Base-by-base conservation (phyloP, 2,329 filamentous ascomycete species). In the Periglandula ipomoeae region DNA sequence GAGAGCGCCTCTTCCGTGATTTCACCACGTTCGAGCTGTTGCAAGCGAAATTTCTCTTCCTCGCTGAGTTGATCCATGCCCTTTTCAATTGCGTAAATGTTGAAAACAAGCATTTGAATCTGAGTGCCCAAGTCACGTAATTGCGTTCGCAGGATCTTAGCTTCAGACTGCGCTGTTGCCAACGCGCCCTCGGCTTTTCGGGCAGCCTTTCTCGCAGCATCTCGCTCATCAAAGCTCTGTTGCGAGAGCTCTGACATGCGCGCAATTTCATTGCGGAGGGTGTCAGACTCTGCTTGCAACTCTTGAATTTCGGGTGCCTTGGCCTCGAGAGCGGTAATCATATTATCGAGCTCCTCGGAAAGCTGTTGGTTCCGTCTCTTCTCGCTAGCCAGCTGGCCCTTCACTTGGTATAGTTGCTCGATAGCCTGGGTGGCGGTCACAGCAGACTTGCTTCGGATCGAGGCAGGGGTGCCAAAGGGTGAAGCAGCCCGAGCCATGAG, bases 281-380 rank as follows among this genome's bases (percentile, higher is more conserved):
- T 82, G 47, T 88, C 83, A 53, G 90, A 84, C 58, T 97, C 90
- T 13, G 81, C 77, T 43, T 87, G 83, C 17, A 95, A 72, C 56
- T 97, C 90, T 53, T 95, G 84, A 26, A 96, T 80, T 60, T 96
- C 89, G 0, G 93, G 93, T 23, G 85, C 83, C 63, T 87, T 90
- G 22, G 84, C 84, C 64, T 98, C 90, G 34, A 97, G 70, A 50
- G 90, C 85, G 34, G 82, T 78, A 50, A 96, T 80, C 71, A 96
- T 87, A 51, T 93, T 87, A 55, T 96, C 88, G 40, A 97, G 72
- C 40, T 91, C 82, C 34, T 82, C 78, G 17, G 80, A 78, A 10
- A 96, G 79, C 60, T 88, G 81, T 54, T 86, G 81, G 57, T 81
- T 89, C 20, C 82, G 80, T 50, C 86, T 78, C 61, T 84, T 83